These are phyloP conservation scores for Ophiostoma ips DNA, from an alignment of 2,329 filamentous ascomycete genomes.

Conservation along the genomic window DNA sequence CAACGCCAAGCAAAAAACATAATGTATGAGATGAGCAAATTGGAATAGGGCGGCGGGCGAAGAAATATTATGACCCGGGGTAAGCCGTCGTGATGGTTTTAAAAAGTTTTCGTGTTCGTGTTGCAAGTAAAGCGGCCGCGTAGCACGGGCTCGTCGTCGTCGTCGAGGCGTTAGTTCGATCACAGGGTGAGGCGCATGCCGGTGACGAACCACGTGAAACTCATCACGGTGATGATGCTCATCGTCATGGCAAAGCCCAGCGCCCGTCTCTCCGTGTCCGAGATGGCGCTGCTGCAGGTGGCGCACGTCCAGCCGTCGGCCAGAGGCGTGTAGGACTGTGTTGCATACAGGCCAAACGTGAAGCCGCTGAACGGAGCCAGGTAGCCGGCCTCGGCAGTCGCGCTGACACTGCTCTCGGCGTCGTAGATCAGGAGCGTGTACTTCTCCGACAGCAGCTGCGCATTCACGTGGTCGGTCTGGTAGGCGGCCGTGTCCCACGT, in stretches of 20 bases:
- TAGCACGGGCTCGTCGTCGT: too few species aligned
- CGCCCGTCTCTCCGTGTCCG: slow-evolving; percentile 32
- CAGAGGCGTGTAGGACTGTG: slow-evolving; percentile 36
- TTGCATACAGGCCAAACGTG: slow-evolving; percentile 44
- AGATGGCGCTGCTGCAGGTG: slow-evolving; percentile 40
- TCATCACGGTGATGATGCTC: slow-evolving; percentile 40
- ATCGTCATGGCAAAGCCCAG: slow-evolving; percentile 38
- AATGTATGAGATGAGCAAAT: background rate
- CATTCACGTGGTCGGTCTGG: slow-evolving; percentile 29
- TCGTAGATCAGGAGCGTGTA: slow-evolving; percentile 52
- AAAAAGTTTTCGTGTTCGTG: background rate
- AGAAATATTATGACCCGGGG: slow-evolving; percentile 1
- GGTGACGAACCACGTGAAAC: slow-evolving; percentile 51
- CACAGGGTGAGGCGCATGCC: slow-evolving; percentile 26
- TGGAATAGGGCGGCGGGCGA: background rate
- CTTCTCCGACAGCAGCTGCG: slow-evolving; percentile 36
- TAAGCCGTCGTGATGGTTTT: background rate
- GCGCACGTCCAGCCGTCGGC: slow-evolving; percentile 38
- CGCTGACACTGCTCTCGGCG: slow-evolving; percentile 35
- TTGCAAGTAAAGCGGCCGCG: too few species aligned
- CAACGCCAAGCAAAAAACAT: slow-evolving; percentile 3
- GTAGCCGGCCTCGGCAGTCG: slow-evolving; percentile 41
- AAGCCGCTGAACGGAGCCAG: slow-evolving; percentile 33
- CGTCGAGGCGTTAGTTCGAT: too few species aligned
- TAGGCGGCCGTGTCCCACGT: slow-evolving; percentile 44